Evolutionary conservation across 2,329 filamentous ascomycete species (phyloP), one percentile per base, ranked within the genome.

Genomic region (Fonsecaea monophora): DNA sequence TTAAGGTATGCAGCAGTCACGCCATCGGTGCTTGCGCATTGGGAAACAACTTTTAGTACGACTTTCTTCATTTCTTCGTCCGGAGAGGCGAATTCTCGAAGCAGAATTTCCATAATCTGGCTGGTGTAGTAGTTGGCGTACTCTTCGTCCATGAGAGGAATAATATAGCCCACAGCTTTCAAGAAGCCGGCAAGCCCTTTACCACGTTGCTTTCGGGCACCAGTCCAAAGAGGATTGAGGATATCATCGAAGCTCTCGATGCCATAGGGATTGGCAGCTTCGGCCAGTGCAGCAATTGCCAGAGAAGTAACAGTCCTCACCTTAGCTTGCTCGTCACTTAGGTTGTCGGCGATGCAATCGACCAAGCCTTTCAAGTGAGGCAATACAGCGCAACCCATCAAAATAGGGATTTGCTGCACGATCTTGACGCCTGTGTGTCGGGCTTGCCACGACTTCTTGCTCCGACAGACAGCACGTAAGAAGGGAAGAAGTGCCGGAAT

Each of bases 51-150:
- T 80, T 98, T 98, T 66, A 99, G 83, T 7, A 99, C 95, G 0
- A 99, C 95, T 82, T 99, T 99, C 82, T 98, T 99, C 95, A 99
- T 99, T 80, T 99, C 95, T 79, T 99, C 95, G 72, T 99, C 95
- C 0, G 95, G 95, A 0, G 94, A 97, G 6, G 93, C 91, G 75
- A 99, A 99, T 77, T 99, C 95, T 74, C 95, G 89, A 35, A 98
- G 87, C 13, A 99, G 83, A 74, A 98, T 98, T 79, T 98, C 95
- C 94, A 99, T 98, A 75, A 99, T 97, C 79, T 99, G 94, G 72
- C 89, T 92, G 8, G 95, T 98, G 76, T 99, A 99, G 82, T 99
- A 99, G 78, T 97, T 98, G 80, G 95, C 94, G 78, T 97, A 98
- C 77, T 99, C 95, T 80, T 99, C 95, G 81, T 99, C 95, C 95